These are phyloP conservation scores for Yamadazyma insecticola DNA, from an alignment of 805 yeast genomes.

Conservation along the genomic window DNA sequence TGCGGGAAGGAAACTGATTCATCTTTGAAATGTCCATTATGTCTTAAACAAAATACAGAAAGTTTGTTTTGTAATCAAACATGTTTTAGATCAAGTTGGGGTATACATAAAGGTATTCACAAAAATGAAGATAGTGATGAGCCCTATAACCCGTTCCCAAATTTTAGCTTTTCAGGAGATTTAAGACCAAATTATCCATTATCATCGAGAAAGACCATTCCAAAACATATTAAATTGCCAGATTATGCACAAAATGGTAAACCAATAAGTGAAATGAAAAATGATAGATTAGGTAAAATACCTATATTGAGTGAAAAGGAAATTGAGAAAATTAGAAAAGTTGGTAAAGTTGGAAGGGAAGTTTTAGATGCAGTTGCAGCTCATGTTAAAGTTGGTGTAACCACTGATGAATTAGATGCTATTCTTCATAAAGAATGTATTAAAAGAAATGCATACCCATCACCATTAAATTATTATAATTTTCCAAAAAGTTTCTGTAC, in stretches of 20 bases:
- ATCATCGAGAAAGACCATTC: constrained; percentile 64
- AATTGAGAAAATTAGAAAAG: constrained; percentile 68
- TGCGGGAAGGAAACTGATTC: constrained; percentile 83
- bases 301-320: constrained; percentile 62
- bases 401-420: constrained; percentile 88
- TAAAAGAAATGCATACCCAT: constrained; percentile 87
- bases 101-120: constrained; percentile 73
- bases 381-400: constrained; percentile 78
- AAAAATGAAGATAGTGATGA: constrained; percentile 49
- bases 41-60: constrained; percentile 65
- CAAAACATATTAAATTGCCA: constrained; percentile 66
- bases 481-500: constrained; percentile 92
- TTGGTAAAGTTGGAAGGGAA: constrained; percentile 76
- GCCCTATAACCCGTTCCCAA: constrained; percentile 83
- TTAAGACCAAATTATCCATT: constrained; percentile 80
- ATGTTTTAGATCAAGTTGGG: constrained; percentile 74
- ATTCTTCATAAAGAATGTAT: constrained; percentile 85
- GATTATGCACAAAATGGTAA: constrained; percentile 81
- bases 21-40: constrained; percentile 82
- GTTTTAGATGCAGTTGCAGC: constrained; percentile 87
- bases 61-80: constrained; percentile 74
- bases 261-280: constrained; percentile 72
- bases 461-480: constrained; percentile 90
- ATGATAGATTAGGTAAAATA: constrained; percentile 65
- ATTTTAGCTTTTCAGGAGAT: constrained; percentile 66